Conservation (phyloP, 257 asterid genomes). For the Solanum tarapatanum region DNA sequence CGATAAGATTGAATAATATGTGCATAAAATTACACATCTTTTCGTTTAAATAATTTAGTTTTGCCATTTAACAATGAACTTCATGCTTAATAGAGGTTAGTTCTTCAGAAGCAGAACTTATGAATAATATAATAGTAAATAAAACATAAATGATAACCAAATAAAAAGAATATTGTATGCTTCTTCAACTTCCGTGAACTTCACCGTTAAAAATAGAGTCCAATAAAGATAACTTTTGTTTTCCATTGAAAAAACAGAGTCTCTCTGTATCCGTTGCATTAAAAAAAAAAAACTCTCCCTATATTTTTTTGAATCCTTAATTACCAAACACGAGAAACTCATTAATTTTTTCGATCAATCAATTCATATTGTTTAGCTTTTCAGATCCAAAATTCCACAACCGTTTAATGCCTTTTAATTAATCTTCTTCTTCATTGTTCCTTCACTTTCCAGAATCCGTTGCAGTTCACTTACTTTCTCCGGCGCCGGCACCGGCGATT, state of each 20-base stretch:
- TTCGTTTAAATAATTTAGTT: too few relatives aligned
- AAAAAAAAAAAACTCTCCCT: slow-evolving; percentile 15
- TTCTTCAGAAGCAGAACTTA: not conserved
- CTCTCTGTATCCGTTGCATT: slow-evolving; percentile 17
- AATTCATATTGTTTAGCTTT: not conserved
- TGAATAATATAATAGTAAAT: too few relatives aligned
- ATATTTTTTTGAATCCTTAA: slow-evolving; percentile 13
- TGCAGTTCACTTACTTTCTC: not conserved
- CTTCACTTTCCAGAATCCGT: not conserved
- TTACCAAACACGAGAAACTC: slow-evolving; percentile 44
- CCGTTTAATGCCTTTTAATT: not conserved
- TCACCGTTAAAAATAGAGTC: slow-evolving; percentile 2
- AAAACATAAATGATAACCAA: not conserved
- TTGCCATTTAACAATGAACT: too few relatives aligned
- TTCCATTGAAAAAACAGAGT: not conserved
- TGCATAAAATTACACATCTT: too few relatives aligned
- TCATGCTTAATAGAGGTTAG: not conserved
- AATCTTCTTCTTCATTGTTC: not conserved
- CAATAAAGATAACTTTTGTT: slow-evolving; percentile 13
- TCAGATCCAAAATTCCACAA: slow-evolving; percentile 23
- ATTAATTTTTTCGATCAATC: not conserved
- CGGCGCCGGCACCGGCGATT: not conserved
- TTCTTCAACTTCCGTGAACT: not conserved
- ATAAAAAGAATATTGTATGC: not conserved
- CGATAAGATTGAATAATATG: too few relatives aligned